Conservation (phyloP, 805 yeast species). For the Candida tibetensis region DNA sequence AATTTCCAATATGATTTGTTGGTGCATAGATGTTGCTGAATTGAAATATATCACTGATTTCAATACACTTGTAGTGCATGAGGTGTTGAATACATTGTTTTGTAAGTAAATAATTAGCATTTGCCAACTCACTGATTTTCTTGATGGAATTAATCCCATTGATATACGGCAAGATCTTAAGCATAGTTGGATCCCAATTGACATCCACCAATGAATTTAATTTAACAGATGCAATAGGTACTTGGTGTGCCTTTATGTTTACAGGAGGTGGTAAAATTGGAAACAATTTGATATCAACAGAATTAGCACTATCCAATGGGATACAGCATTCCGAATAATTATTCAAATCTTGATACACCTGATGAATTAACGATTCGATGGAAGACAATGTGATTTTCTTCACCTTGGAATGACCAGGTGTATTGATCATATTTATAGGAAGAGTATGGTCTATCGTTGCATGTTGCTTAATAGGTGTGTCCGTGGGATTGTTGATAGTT, state of each 20-base stretch:
- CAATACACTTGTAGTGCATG: conserved; percentile 83
- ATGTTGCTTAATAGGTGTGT: background rate
- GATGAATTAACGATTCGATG: conserved; percentile 77
- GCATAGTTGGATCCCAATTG: conserved; percentile 97
- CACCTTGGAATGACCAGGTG: conserved; percentile 37
- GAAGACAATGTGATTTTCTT: conserved; percentile 35
- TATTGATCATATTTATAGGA: conserved; percentile 9
- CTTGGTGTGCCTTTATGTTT: conserved; percentile 73
- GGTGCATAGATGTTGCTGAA: conserved; percentile 87
- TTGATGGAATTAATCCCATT: conserved; percentile 85
- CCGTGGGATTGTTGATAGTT: background rate
- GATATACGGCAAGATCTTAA: conserved; percentile 78
- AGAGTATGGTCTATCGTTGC: background rate
- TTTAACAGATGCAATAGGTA: conserved; percentile 86
- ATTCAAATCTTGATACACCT: conserved; percentile 90
- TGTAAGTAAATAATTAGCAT: conserved; percentile 75
- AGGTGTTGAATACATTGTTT: conserved; percentile 88
- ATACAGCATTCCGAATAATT: conserved; percentile 95
- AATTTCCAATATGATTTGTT: conserved; percentile 69
- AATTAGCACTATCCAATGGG: conserved; percentile 85
- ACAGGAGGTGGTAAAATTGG: conserved; percentile 84
- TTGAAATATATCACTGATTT: conserved; percentile 83
- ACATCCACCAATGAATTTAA: conserved; percentile 73
- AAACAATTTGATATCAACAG: conserved; percentile 89
- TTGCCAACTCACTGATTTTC: conserved; percentile 72